Conservation (phyloP, 1,139 yeast genomes). For the Chernovozyma sophiae-reginae region DNA sequence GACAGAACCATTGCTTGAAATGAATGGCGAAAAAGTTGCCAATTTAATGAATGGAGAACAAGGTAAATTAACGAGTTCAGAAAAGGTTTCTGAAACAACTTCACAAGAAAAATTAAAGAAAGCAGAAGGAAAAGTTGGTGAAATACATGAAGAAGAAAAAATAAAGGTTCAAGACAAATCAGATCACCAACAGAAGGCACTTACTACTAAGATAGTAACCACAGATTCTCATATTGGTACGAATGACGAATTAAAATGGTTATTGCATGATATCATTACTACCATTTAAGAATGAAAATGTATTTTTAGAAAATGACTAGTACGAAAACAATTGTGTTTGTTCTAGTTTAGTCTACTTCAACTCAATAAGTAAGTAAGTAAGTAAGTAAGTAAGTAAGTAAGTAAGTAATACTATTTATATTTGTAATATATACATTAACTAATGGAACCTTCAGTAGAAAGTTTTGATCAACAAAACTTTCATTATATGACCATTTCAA, state of each 20-base stretch:
- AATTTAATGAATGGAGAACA: background rate
- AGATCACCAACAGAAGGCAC: background rate
- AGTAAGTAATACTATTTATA: background rate
- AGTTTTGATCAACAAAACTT: no score
- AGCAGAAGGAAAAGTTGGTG: slow-evolving; percentile 2
- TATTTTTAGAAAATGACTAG: no score
- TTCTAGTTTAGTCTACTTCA: no score
- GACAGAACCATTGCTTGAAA: slow-evolving; percentile 9
- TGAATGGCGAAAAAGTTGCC: background rate
- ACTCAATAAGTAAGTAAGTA: no score
- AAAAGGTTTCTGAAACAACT: background rate
- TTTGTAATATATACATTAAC: background rate
- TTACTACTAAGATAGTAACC: slow-evolving; percentile 10
- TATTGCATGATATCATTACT: slow-evolving; percentile 54
- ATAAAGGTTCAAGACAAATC: background rate
- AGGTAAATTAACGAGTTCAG: background rate
- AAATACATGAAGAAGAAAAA: slow-evolving; percentile 1
- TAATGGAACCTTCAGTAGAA: no score
- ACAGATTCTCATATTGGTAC: slow-evolving; percentile 49
- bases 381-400: no score
- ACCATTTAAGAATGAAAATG: slow-evolving; percentile 31
- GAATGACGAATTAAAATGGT: slow-evolving; percentile 67
- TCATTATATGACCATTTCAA: no score
- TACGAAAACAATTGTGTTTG: no score
- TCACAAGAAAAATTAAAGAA: background rate